Percentiles rank a stretch among this genome's conserved stretches.
These are phyloP conservation scores for Platanus orientalis DNA, from an alignment of 164 flowering plant genomes.

Conservation along the genomic window DNA sequence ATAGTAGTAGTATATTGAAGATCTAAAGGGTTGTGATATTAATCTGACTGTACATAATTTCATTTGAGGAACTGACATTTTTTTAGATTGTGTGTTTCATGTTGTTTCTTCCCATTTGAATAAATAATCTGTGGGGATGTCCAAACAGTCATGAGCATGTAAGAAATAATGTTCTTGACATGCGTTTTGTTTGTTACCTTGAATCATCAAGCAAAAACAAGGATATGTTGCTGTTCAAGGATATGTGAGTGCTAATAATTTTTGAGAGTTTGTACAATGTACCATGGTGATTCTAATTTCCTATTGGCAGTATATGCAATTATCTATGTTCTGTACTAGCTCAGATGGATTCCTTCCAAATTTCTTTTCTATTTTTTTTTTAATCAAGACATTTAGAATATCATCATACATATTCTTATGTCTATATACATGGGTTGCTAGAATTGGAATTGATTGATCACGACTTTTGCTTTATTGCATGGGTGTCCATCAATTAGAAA, in stretches of 20 bases:
- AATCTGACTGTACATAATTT: conserved; percentile 28
- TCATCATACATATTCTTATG: no score
- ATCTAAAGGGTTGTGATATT: conserved; percentile 13
- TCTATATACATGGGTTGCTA: no score
- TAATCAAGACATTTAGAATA: no score
- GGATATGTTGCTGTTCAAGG: background rate
- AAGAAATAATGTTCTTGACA: conserved; percentile 8
- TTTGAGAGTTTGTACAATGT: background rate
- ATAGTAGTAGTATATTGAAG: conserved; percentile 20
- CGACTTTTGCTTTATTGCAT: no score
- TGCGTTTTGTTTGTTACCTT: conserved; percentile 6
- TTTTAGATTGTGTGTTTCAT: conserved; percentile 11
- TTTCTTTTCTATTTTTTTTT: no score
- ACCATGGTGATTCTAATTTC: background rate
- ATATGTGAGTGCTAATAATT: background rate
- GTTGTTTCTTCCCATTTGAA: conserved; percentile 1
- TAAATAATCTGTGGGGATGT: conserved; percentile 2
- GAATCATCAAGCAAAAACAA: background rate
- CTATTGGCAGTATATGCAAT: background rate
- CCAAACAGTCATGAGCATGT: conserved; percentile 3
- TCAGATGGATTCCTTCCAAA: no score
- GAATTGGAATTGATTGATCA: no score
- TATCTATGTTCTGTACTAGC: no score
- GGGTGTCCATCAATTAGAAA: no score
- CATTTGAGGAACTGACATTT: conserved; percentile 15